Base-by-base conservation (phyloP, 352 stramenopile genomes). In the Detonula confervacea region DNA sequence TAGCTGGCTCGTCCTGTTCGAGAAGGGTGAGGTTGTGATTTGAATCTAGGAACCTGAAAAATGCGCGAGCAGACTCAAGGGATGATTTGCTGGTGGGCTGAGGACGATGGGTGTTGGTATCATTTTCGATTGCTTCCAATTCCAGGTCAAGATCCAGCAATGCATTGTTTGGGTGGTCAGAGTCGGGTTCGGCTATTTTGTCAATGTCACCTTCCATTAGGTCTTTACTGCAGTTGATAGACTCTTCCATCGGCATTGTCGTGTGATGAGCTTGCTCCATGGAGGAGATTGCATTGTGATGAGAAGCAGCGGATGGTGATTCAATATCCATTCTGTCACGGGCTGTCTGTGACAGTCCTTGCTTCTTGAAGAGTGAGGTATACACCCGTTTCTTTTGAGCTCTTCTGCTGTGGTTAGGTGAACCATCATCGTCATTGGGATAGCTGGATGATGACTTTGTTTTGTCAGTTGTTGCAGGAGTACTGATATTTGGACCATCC, bases 61-160 rank as follows among this genome's bases (percentile, higher is more conserved):
- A 83, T 1, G 74, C 74, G 29, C 66, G 51, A 27, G 74, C 74
- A 1, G 59, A 64, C 30, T 61, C 42, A 7, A 83, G 56, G 20
- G 74, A 74, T 16, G 60, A 65, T 61, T 68, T 83, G 37, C 68
- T 77, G 8, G 60, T 72, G 25, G 66, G 66, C 59, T 83, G 74
- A 14, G 46, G 6, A 35, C 25, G 56, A 39, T 55, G 30, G 35
- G 46, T 56, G 39, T 42, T 71, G 24, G 47, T 42, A 35, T 64
- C 30, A 18, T 61, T 33, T 16, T 9, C 14, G 16, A 69, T 1
- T 33, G 29, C 39, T 20, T 76, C 56, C n/a, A 56, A 24, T 18
- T 71, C 47, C 8, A 44, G 27, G 30, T 75, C 52, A 25, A 75
- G 20, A 20, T 61, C 29, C 11, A 51, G 6, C 20, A 42, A 29